Evolutionary conservation across 164 flowering plant species (phyloP), one percentile per base, ranked within the genome.

Genomic region (Santalum album): DNA sequence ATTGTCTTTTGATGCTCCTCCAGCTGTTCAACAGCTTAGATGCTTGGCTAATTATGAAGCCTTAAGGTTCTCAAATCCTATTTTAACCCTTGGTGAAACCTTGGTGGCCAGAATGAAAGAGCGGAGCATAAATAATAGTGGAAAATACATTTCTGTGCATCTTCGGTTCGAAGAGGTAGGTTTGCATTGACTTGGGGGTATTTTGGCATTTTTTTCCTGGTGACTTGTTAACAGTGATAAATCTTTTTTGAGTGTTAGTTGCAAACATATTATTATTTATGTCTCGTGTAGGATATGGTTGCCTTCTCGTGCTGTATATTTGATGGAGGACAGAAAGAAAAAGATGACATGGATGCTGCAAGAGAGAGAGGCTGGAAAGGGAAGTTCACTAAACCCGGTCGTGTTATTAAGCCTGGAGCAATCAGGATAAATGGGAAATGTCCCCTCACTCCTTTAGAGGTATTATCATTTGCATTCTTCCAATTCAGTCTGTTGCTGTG

Each of bases 291-390:
- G 98, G 98, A 92, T 67, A 92, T 92, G 98, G 95, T 92, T 68
- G 98, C 98, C 49, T 92, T 92, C 72, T 92, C 98, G 27, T 92
- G 98, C 55, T 92, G 98, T 72, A 67, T 83, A 39, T 92, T 73
- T 79, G 96, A 89, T 77, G 98, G 96, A 34, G 96, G 96, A 18
- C 72, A 72, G 54, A 59, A 78, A 73, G 98, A 92, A 60, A 75
- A 58, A 40, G 44, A n/a, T 53, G 90, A 83, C 53, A 92, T 92
- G 98, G 66, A 61, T 50, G 87, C 81, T 18, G 96, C 96, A 47
- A 80, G 98, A 60, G 98, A 92, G 71, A 78, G 74, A 70, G 96
- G 98, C 49, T 92, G 98, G 98, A 81, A 64, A 70, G 96, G 96
- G 43, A 92, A 92, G 65, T 92, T 92, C 57, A 89, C 90, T 10